Evolutionary conservation across 495 filamentous ascomycete species (phyloP).

Genomic region (Talaromyces borbonicus): DNA sequence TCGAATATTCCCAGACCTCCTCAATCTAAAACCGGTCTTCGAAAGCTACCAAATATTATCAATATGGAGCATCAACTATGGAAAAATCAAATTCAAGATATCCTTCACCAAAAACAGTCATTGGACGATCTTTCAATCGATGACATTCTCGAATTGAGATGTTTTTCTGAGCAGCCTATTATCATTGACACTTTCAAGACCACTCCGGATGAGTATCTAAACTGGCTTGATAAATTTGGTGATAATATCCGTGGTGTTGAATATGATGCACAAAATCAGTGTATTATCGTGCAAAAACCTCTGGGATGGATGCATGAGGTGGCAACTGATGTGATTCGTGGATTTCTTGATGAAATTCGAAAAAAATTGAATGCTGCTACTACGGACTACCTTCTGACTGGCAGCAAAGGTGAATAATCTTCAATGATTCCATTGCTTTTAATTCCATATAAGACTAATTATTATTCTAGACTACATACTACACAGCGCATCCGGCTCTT

Average conservation of each 20-base stretch:
- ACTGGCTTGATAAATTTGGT: conserved; percentile 4
- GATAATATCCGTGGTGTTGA: neutral
- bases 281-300: neutral
- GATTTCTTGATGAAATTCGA: neutral
- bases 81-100: neutral
- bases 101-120: neutral
- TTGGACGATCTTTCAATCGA: neutral
- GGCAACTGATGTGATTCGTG: neutral
- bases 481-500: neutral
- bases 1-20: neutral
- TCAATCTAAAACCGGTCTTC: neutral
- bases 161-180: neutral
- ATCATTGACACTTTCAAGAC: neutral
- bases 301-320: neutral
- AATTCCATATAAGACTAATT: neutral
- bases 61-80: neutral
- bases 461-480: neutral
- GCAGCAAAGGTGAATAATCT: neutral
- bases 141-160: neutral
- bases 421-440: neutral
- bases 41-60: neutral
- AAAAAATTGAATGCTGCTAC: neutral
- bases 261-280: neutral
- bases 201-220: neutral
- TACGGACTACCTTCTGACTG: neutral